These are phyloP conservation scores for Paraphaeosphaeria minitans DNA, from an alignment of 2,329 filamentous ascomycete genomes.

Conservation along the genomic window DNA sequence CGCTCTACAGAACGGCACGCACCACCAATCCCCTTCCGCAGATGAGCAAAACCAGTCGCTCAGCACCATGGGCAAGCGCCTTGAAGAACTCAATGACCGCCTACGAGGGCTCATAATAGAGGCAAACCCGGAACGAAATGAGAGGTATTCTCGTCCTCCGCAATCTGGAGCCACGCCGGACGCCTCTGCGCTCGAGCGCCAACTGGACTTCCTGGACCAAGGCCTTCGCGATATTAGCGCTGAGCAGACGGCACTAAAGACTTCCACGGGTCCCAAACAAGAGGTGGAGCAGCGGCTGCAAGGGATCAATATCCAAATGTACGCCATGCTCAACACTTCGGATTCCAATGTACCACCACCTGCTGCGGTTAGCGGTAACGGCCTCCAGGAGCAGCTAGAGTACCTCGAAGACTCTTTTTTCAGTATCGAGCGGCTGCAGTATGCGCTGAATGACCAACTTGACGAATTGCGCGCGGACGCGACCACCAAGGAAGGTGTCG, in stretches of 20 bases:
- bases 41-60: conserved; percentile 56
- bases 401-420: conserved; percentile 69
- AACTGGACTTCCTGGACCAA: conserved; percentile 74
- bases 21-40: conserved; percentile 34
- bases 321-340: conserved; percentile 50
- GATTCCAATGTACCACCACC: conserved; percentile 61
- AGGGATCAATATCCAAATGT: conserved; percentile 67
- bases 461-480: conserved; percentile 31
- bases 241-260: conserved; percentile 54
- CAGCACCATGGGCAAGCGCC: conserved; percentile 65
- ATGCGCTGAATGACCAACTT: conserved; percentile 36
- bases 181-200: conserved; percentile 51
- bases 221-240: conserved; percentile 65
- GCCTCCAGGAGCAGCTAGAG: conserved; percentile 68
- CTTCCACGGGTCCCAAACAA: conserved; percentile 33
- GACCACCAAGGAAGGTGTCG: conserved; percentile 25
- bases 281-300: conserved; percentile 49
- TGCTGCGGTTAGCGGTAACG: conserved; percentile 61
- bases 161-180: conserved; percentile 26
- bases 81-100: conserved; percentile 71
- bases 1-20: conserved; percentile 44
- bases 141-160: conserved; percentile 39
- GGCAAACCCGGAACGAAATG: conserved; percentile 59
- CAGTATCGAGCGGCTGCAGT: conserved; percentile 44
- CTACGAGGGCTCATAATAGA: conserved; percentile 70